Evolutionary conservation across 805 yeast species (phyloP).

Genomic region (Pichia occidentalis): DNA sequence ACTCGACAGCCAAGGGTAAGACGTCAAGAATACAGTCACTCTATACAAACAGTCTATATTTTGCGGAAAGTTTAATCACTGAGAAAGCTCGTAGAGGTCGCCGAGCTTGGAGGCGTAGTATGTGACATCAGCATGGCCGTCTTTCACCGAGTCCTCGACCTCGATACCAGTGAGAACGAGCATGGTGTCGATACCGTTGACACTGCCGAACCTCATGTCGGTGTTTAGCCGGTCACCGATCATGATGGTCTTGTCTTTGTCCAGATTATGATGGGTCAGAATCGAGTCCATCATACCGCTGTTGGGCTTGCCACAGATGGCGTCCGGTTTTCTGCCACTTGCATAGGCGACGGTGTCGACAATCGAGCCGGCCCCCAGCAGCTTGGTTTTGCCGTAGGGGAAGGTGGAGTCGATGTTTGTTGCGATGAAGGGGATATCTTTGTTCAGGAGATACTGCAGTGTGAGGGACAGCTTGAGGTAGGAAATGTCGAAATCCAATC

Average conservation of each 20-base stretch:
- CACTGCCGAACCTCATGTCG: slow-evolving; percentile 85
- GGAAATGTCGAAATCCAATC: slow-evolving; percentile 70
- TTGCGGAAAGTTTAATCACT: not conserved
- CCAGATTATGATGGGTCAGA: slow-evolving; percentile 54
- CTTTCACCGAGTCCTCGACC: slow-evolving; percentile 53
- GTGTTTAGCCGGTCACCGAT: slow-evolving; percentile 94
- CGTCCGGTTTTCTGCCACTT: slow-evolving; percentile 68
- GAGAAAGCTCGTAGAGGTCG: slow-evolving; percentile 53
- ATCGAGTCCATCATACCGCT: slow-evolving; percentile 87
- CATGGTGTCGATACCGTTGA: slow-evolving; percentile 81
- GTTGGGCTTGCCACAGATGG: slow-evolving; percentile 86
- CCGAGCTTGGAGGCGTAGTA: slow-evolving; percentile 68
- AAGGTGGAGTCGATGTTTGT: slow-evolving; percentile 94
- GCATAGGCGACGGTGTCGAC: slow-evolving; percentile 71
- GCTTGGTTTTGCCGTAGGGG: slow-evolving; percentile 77
- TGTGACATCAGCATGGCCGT: slow-evolving; percentile 45
- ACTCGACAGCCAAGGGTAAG: no score
- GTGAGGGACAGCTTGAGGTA: slow-evolving; percentile 78
- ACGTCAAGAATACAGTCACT: no score
- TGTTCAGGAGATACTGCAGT: slow-evolving; percentile 68
- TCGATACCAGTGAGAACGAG: slow-evolving; percentile 91
- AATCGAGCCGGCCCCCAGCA: slow-evolving; percentile 95
- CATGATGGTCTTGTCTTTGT: slow-evolving; percentile 69
- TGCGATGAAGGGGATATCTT: slow-evolving; percentile 70
- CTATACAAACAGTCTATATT: no score